Evolutionary conservation across 2,329 filamentous ascomycete species (phyloP).

Genomic region (Biscogniauxia marginata): DNA sequence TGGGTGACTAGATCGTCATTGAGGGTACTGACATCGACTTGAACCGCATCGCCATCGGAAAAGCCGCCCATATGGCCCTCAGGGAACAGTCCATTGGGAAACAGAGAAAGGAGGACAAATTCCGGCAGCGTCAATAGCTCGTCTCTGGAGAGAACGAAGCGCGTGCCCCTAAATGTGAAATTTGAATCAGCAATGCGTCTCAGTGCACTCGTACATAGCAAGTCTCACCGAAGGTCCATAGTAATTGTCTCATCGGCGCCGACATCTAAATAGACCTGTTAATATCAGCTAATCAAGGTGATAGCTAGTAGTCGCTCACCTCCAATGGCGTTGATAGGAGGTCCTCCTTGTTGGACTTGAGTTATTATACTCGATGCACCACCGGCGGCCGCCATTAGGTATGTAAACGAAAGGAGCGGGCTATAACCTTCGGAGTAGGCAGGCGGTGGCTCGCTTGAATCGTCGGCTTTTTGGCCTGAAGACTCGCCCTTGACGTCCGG

Average conservation of each 20-base stretch:
- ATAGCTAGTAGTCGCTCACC: constrained; percentile 49
- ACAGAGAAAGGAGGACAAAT: constrained; percentile 95
- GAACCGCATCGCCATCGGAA: constrained; percentile 89
- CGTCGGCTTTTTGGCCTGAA: constrained; percentile 68
- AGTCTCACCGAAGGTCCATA: constrained; percentile 83
- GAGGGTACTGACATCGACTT: constrained; percentile 81
- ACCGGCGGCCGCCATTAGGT: constrained; percentile 97
- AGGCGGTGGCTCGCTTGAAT: constrained; percentile 82
- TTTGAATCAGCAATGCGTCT: constrained; percentile 17
- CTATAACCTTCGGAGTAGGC: constrained; percentile 95
- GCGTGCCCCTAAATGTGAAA: constrained; percentile 66
- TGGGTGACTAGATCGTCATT: constrained; percentile 23
- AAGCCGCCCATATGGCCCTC: constrained; percentile 95
- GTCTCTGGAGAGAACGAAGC: constrained; percentile 91
- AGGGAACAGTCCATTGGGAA: constrained; percentile 96
- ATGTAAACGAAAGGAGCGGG: constrained; percentile 88
- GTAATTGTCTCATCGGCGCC: constrained; percentile 91
- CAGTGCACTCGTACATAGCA: neutral
- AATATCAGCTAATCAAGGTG: constrained; percentile 2
- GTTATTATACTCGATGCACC: constrained; percentile 98
- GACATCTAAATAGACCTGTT: constrained; percentile 54
- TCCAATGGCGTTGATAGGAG: constrained; percentile 85
- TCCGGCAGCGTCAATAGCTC: constrained; percentile 94
- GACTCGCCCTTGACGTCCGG: constrained; percentile 75
- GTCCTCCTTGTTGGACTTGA: constrained; percentile 92